Evolutionary conservation across 148 eudicot species (phyloP).

Genomic region (Rheum nobile): DNA sequence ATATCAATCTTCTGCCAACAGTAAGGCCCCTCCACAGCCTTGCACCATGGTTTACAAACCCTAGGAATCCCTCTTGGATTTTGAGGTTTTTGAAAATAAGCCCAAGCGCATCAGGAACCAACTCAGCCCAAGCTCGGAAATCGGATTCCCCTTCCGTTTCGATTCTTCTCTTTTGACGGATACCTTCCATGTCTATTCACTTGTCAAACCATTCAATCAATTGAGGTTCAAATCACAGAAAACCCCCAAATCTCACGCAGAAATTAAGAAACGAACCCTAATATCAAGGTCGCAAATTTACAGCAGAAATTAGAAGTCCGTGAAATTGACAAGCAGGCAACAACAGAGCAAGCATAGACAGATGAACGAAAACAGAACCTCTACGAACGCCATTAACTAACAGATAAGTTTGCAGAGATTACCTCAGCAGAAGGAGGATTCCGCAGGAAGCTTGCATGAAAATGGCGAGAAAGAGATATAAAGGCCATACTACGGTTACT

Average conservation of each 20-base stretch:
- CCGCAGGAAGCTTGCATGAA: too few relatives aligned
- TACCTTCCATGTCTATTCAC: not conserved
- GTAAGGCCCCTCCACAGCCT: constrained; percentile 50
- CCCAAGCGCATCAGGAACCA: constrained; percentile 60
- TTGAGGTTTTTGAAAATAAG: constrained; percentile 36
- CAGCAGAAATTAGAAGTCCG: too few relatives aligned
- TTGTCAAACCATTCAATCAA: not conserved
- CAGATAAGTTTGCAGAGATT: too few relatives aligned
- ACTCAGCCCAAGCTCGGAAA: constrained; percentile 42
- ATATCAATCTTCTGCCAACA: constrained; percentile 71
- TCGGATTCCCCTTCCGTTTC: constrained; percentile 28
- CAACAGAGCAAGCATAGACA: too few relatives aligned
- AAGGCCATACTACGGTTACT: too few relatives aligned
- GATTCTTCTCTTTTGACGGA: not conserved
- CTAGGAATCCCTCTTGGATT: constrained; percentile 43
- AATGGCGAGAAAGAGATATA: too few relatives aligned
- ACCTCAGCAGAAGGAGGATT: too few relatives aligned
- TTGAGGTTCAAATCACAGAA: not conserved
- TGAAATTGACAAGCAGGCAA: too few relatives aligned
- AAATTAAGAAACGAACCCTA: too few relatives aligned
- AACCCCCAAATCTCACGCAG: not conserved
- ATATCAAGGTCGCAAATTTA: too few relatives aligned
- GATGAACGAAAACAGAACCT: too few relatives aligned
- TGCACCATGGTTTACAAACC: constrained; percentile 65
- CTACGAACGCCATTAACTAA: too few relatives aligned